phyloP scores from a whole-genome alignment of 192 early-diverging fungal species.

The Linnemannia hyalina region DNA sequence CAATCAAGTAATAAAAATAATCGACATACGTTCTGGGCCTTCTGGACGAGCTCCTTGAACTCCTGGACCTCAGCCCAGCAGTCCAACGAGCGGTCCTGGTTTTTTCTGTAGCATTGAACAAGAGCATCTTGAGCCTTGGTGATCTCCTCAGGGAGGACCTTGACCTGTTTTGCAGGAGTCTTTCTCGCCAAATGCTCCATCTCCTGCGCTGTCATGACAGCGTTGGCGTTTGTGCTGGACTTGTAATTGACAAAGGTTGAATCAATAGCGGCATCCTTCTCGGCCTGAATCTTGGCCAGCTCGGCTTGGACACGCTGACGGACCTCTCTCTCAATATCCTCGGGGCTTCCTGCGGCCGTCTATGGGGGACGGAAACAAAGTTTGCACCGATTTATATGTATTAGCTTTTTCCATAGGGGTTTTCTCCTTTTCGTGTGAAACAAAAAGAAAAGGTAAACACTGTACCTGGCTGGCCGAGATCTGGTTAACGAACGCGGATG shows the following conservation, averaged over 20 bases:
- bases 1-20: not conserved
- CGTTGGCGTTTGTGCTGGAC: slow-evolving; percentile 42
- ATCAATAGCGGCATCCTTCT: slow-evolving; percentile 24
- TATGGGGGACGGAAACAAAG: not conserved
- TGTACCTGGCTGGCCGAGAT: slow-evolving; percentile 37
- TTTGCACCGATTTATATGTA: not conserved
- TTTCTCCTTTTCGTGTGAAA: not conserved
- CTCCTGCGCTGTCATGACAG: slow-evolving; percentile 50
- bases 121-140: slow-evolving; percentile 49
- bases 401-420: not conserved
- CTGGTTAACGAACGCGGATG: slow-evolving; percentile 47
- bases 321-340: slow-evolving; percentile 50
- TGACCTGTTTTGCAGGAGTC: slow-evolving; percentile 43
- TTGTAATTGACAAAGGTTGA: slow-evolving; percentile 32
- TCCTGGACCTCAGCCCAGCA: slow-evolving; percentile 76
- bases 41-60: slow-evolving; percentile 61
- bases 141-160: slow-evolving; percentile 53
- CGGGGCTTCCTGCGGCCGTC: slow-evolving; percentile 28
- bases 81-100: slow-evolving; percentile 64
- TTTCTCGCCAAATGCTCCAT: slow-evolving; percentile 44
- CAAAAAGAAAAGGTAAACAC: not conserved
- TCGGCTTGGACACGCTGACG: slow-evolving; percentile 53
- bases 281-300: slow-evolving; percentile 43
- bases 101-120: slow-evolving; percentile 56
- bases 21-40: slow-evolving; percentile 48